phyloP scores from a whole-genome alignment of 1,139 yeast genomes.

The Suhomyces bolitotheri region DNA sequence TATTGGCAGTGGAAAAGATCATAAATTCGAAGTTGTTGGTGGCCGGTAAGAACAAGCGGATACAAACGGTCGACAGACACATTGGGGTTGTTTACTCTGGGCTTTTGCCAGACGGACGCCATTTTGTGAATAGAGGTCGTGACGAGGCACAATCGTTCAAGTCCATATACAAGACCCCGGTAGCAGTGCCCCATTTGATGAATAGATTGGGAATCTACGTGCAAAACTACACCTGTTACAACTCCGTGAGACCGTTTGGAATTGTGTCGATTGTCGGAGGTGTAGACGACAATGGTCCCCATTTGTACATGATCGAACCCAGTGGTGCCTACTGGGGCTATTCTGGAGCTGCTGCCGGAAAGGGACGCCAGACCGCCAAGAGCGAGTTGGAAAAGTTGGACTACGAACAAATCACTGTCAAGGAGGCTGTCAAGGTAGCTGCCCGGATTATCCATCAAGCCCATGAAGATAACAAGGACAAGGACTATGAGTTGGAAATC shows the following conservation, averaged over 20 bases:
- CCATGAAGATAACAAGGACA: conserved; percentile 96
- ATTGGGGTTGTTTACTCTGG: conserved; percentile 96
- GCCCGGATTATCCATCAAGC: conserved; percentile 91
- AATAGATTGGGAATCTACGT: conserved; percentile 89
- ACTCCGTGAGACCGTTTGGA: conserved; percentile 97
- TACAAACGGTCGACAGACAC: conserved; percentile 91
- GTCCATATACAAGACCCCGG: conserved; percentile 71
- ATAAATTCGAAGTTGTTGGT: conserved; percentile 84
- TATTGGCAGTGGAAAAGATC: conserved; percentile 93
- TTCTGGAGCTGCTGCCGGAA: conserved; percentile 95
- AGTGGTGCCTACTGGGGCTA: conserved; percentile 98
- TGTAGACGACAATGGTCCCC: conserved; percentile 84
- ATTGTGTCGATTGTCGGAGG: conserved; percentile 92
- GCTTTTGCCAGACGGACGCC: conserved; percentile 93
- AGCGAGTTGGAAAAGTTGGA: conserved; percentile 92
- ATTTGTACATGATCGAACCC: conserved; percentile 95
- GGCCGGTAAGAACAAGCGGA: conserved; percentile 84
- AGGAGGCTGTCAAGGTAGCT: conserved; percentile 88
- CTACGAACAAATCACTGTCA: conserved; percentile 63
- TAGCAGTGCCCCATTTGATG: conserved; percentile 79
- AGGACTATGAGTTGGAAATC: conserved; percentile 92
- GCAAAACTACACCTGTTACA: conserved; percentile 93
- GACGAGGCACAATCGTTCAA: conserved; percentile 87
- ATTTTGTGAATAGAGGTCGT: conserved; percentile 86
- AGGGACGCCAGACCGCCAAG: conserved; percentile 95